Conservation (phyloP, 257 asterid genomes). For the Fraxinus cuspidata region DNA sequence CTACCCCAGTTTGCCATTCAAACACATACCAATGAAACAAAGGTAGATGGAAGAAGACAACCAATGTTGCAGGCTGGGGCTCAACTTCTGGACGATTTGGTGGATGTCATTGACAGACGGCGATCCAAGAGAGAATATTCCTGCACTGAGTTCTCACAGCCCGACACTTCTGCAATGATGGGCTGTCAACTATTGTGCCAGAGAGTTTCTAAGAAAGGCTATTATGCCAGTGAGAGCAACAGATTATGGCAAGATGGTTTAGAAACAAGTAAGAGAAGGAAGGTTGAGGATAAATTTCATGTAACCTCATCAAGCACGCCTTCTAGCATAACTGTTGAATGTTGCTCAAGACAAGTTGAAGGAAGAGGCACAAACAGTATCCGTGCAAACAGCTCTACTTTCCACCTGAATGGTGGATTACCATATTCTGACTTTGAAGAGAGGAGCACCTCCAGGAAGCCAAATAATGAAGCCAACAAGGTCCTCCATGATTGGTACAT, state of each 20-base stretch:
- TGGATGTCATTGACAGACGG: slow-evolving; percentile 32
- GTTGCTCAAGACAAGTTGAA: slow-evolving; percentile 32
- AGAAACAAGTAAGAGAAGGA: slow-evolving; percentile 33
- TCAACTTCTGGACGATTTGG: slow-evolving; percentile 31
- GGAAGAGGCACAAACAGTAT: slow-evolving; percentile 26
- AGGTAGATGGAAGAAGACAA: slow-evolving; percentile 34
- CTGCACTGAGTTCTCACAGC: slow-evolving; percentile 27
- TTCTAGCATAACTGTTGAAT: slow-evolving; percentile 35
- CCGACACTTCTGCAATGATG: slow-evolving; percentile 25
- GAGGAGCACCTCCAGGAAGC: slow-evolving; percentile 31
- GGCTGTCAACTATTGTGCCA: slow-evolving; percentile 38
- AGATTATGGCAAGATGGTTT: slow-evolving; percentile 26
- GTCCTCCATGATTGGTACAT: neutral
- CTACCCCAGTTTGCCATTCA: slow-evolving; percentile 35
- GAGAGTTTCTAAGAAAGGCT: slow-evolving; percentile 28
- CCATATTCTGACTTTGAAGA: slow-evolving; percentile 30
- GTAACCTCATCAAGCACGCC: slow-evolving; percentile 35
- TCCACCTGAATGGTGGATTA: slow-evolving; percentile 29
- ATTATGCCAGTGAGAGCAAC: slow-evolving; percentile 29
- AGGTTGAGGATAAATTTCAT: slow-evolving; percentile 27
- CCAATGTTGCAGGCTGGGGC: slow-evolving; percentile 30
- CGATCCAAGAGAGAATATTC: slow-evolving; percentile 46
- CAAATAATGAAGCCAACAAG: slow-evolving; percentile 26
- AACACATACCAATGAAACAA: slow-evolving; percentile 31
- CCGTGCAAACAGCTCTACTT: slow-evolving; percentile 32